Base-by-base conservation (phyloP, 495 filamentous ascomycete species). In the Echria macrotheca region DNA sequence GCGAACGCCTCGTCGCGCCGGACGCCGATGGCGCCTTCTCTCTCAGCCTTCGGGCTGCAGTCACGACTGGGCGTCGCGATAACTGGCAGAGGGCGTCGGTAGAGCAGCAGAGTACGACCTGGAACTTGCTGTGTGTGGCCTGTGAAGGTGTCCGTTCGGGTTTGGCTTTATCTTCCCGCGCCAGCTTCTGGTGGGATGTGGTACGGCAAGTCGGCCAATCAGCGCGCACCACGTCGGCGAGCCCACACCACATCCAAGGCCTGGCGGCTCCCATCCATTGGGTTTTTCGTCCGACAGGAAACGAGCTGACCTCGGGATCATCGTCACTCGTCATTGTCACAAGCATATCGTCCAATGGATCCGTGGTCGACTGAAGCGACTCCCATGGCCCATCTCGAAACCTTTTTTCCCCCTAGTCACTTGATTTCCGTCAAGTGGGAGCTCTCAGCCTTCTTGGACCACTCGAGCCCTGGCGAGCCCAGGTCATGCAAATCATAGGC, bases 111-210 rank as follows among this genome's bases (percentile, higher is more conserved):
- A n/a, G n/a, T n/a, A n/a, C n/a, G n/a, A n/a, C n/a, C n/a, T n/a
- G n/a, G n/a, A n/a, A n/a, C n/a, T n/a, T n/a, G n/a, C n/a, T n/a
- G n/a, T n/a, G n/a, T n/a, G n/a, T n/a, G n/a, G n/a, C n/a, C n/a
- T n/a, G n/a, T n/a, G n/a, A n/a, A n/a, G 48, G 43, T 57, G 50
- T 49, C 58, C 46, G 37, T 60, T 64, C 60, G 60, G 56, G 61
- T 58, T 58, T 65, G 63, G 59, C 61, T 63, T 63, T 60, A 58
- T 60, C 56, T 61, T 65, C 52, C 60, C 61, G 63, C 59, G 61
- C 63, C 57, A 60, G 53, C 37, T 52, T 56, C 44, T 45, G 41
- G 57, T 47, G 44, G 59, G 55, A 51, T 65, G 63, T 65, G 65
- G 63, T 54, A 65, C 65, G 46, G 49, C 39, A 45, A 58, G 60